These are phyloP conservation scores for Gonapodya sp. DNA, from an alignment of 192 early-diverging fungal species.

Conservation along the genomic window DNA sequence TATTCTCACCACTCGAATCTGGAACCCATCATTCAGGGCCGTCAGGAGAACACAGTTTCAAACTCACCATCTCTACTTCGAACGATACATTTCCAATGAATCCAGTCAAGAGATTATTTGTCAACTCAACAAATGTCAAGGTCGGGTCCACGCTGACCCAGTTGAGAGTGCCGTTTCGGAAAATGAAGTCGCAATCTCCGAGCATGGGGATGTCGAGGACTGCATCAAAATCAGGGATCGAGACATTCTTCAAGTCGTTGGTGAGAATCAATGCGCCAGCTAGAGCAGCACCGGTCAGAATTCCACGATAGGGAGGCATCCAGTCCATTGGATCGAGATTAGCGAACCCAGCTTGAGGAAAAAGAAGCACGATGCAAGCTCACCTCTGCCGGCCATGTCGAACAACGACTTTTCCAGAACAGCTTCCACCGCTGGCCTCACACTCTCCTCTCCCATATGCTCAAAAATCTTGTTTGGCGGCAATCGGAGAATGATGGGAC, in stretches of 20 bases:
- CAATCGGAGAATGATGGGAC: neutral
- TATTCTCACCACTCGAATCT: no score
- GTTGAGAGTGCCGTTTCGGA: neutral
- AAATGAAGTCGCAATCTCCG: neutral
- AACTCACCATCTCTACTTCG: conserved; percentile 1
- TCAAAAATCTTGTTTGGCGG: neutral
- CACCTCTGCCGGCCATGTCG: neutral
- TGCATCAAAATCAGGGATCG: neutral
- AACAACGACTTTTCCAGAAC: neutral
- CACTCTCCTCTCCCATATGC: neutral
- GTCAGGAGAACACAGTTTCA: no score
- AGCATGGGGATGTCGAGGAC: neutral
- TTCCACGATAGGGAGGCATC: no score
- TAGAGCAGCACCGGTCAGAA: no score
- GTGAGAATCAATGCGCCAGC: neutral
- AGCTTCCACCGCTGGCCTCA: neutral
- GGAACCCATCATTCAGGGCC: no score
- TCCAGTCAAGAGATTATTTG: neutral
- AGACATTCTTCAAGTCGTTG: neutral
- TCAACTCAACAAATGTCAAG: neutral
- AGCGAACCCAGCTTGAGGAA: neutral
- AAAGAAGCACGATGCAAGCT: neutral
- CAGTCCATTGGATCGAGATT: neutral
- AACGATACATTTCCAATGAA: neutral
- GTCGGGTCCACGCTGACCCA: neutral